Evolutionary conservation across 2,329 filamentous ascomycete genomes (phyloP), one percentile per base, ranked within the genome.

Genomic region (Calonectria crousiana): DNA sequence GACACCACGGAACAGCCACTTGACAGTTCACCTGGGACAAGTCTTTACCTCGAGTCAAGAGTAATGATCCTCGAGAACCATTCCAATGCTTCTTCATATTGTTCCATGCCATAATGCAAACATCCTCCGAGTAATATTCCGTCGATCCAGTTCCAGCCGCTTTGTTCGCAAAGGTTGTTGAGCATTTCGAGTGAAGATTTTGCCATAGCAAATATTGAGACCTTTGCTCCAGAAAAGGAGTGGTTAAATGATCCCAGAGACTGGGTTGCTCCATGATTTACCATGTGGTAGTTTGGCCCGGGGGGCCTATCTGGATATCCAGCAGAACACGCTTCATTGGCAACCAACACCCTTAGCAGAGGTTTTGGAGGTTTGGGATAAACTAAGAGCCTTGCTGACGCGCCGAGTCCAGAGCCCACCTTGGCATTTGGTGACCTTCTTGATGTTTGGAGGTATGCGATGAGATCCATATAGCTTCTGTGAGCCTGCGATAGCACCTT

Each of bases 71-170:
- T 92, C 73, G 89, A 91, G 83, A 95, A 96, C 93, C 93, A 95
- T 74, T 92, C 90, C 60, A 94, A 84, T 20, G 94, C 93, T 76
- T 95, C 93, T 75, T 94, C 90, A 82, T 97, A 98, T 81, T 95
- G 92, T 75, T 95, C 95, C 18, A 98, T 86, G 10, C 95, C 96
- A 85, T 98, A 98, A 65, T 96, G 93, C 72, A 99, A 88, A 85
- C 97, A 98, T 2, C 97, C 97, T 49, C 94, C 95, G 9, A 98
- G 88, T 49, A 98, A 88, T 88, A 98, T 96, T 2, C 97, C 97
- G 82, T 98, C 96, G 68, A 95, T 90, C 97, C 97, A 99, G 79
- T 92, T 91, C 94, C 95, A 97, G 13, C 89, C 90, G 80, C 93
- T 95, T 82, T 96, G 93, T 79, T 94, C 92, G 82, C 95, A 98